phyloP scores from a whole-genome alignment of 257 asterid species.

The Solanum infundibuliforme region DNA sequence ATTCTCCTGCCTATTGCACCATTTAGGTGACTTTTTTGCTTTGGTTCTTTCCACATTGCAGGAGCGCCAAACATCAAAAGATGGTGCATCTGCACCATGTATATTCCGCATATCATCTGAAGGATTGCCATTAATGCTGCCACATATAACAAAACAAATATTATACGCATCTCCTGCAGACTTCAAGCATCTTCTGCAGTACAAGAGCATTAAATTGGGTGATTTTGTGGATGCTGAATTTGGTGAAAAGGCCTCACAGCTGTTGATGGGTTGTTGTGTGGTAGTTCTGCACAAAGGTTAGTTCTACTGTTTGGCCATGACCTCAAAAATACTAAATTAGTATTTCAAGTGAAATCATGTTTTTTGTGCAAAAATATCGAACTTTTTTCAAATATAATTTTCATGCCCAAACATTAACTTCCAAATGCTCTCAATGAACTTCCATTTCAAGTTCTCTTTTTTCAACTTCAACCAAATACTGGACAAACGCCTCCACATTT shows the following conservation, averaged over 20 bases:
- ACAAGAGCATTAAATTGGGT: constrained; percentile 59
- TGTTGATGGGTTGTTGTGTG: constrained; percentile 76
- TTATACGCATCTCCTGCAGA: constrained; percentile 56
- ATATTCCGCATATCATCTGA: constrained; percentile 88
- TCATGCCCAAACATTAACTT: neutral
- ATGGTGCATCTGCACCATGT: constrained; percentile 69
- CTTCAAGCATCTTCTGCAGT: constrained; percentile 75
- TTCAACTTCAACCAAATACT: neutral
- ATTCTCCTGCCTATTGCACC: neutral
- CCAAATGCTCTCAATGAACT: neutral
- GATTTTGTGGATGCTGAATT: constrained; percentile 63
- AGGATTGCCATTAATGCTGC: constrained; percentile 85
- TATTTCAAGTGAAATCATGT: neutral
- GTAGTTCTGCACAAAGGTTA: constrained; percentile 63
- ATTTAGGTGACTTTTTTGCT: neutral
- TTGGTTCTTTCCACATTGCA: constrained; percentile 16
- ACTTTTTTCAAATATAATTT: neutral
- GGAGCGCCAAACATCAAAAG: constrained; percentile 93
- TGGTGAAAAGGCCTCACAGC: constrained; percentile 53
- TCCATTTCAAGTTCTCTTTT: neutral
- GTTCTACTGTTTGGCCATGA: neutral
- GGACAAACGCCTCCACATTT: neutral
- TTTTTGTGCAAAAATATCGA: neutral
- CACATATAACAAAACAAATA: constrained; percentile 73
- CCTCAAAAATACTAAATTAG: neutral